Evolutionary conservation across 1,139 yeast species (phyloP).

Genomic region (Blastobotrys arbuscula): DNA sequence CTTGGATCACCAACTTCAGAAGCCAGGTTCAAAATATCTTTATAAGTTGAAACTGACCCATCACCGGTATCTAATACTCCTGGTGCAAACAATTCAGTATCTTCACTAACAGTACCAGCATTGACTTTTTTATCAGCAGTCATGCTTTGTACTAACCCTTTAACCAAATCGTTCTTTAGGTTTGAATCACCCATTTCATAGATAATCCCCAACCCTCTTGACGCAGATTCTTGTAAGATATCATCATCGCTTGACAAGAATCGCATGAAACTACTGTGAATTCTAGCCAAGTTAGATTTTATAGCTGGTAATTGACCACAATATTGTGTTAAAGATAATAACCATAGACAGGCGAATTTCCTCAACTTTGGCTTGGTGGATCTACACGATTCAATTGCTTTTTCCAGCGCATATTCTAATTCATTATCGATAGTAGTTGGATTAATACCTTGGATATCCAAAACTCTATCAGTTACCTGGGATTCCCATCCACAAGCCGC

Average conservation of each 20-base stretch:
- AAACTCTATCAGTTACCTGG: constrained; percentile 43
- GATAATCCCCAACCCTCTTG: constrained; percentile 76
- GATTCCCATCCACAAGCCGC: constrained; percentile 77
- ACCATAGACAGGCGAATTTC: constrained; percentile 80
- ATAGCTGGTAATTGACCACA: constrained; percentile 50
- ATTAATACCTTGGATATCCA: constrained; percentile 41
- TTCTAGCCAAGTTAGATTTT: constrained; percentile 43
- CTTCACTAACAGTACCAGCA: constrained; percentile 69
- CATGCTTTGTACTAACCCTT: constrained; percentile 70
- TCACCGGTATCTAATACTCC: constrained; percentile 76
- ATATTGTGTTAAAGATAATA: constrained; percentile 71
- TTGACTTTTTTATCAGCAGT: constrained; percentile 56
- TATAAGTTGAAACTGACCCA: constrained; percentile 83
- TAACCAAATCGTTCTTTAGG: constrained; percentile 66
- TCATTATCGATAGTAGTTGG: constrained; percentile 11
- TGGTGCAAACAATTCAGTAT: constrained; percentile 80
- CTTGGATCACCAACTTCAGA: constrained; percentile 95
- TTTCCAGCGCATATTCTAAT: constrained; percentile 37
- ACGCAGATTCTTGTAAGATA: constrained; percentile 82
- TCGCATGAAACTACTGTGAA: constrained; percentile 68
- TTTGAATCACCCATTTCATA: constrained; percentile 72
- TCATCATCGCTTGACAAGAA: constrained; percentile 79
- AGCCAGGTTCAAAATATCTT: constrained; percentile 70
- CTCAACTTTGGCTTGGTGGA: constrained; percentile 69
- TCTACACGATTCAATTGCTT: constrained; percentile 48